phyloP scores from a whole-genome alignment of 106 monocot species.

The Narthecium ossifragum region DNA sequence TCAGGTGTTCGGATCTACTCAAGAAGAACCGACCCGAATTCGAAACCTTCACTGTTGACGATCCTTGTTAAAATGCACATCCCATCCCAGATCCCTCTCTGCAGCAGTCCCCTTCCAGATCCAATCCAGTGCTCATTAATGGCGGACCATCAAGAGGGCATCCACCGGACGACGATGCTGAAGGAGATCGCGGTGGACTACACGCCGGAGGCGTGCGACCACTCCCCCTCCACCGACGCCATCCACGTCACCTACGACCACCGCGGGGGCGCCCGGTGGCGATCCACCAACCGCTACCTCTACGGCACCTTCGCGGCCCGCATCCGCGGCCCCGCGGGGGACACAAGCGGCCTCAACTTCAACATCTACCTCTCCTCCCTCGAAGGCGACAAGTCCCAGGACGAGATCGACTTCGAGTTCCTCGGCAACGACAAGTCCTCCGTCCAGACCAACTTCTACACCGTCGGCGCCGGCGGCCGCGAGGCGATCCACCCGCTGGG shows the following conservation, averaged over 20 bases:
- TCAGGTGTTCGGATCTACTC: no score
- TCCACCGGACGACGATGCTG: conserved; percentile 23
- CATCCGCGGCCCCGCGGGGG: conserved; percentile 42
- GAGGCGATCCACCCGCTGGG: conserved; percentile 47
- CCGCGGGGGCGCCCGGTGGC: conserved; percentile 69
- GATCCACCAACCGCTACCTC: conserved; percentile 43
- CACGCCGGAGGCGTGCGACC: conserved; percentile 49
- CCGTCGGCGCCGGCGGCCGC: conserved; percentile 37
- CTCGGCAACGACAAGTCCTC: conserved; percentile 48
- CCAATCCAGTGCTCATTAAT: no score
- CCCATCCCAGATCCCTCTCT: no score
- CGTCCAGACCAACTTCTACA: no score
- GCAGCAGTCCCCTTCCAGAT: no score
- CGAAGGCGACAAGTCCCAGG: conserved; percentile 57
- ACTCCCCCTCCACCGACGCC: conserved; percentile 35
- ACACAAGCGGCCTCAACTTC: conserved; percentile 67
- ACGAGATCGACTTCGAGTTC: conserved; percentile 87
- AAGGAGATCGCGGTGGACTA: conserved; percentile 55
- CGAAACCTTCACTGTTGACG: no score
- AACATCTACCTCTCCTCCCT: conserved; percentile 75
- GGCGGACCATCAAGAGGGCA: no score
- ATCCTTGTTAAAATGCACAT: no score
- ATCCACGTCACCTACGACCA: conserved; percentile 60
- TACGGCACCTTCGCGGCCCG: conserved; percentile 40
- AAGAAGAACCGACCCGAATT: no score